phyloP scores from a whole-genome alignment of 1,139 yeast species.

The Suhomyces ambrosiae region DNA sequence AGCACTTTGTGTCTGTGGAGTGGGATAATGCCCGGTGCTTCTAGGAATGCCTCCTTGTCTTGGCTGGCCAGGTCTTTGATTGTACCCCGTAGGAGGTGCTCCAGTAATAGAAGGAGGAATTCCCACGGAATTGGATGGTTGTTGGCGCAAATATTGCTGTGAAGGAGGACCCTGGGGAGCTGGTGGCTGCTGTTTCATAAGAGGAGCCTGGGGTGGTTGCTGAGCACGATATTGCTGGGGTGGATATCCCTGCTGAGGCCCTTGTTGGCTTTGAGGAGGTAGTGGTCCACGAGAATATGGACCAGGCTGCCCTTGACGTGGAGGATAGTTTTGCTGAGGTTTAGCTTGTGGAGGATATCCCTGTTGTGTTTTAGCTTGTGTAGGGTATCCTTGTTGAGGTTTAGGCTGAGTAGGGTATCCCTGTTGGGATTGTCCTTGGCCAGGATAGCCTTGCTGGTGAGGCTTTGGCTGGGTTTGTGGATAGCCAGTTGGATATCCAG shows the following conservation, averaged over 20 bases:
- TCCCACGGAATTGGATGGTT: constrained; percentile 10
- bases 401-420: constrained; percentile 1
- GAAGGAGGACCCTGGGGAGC: constrained; percentile 9
- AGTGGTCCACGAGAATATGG: constrained; percentile 8
- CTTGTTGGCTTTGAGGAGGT: constrained; percentile 1
- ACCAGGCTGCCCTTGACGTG: constrained; percentile 12
- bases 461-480: constrained; percentile 8
- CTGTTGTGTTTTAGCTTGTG: constrained; percentile 12
- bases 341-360: constrained; percentile 3
- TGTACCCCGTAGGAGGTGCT: constrained; percentile 12
- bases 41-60: constrained; percentile 16
- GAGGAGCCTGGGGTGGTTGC: constrained; percentile 14
- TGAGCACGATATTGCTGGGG: constrained; percentile 13
- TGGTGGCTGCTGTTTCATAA: constrained; percentile 13
- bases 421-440: not conserved
- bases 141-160: constrained; percentile 10
- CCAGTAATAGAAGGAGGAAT: constrained; percentile 6
- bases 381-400: constrained; percentile 3
- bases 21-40: constrained; percentile 11
- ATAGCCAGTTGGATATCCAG: too few relatives aligned
- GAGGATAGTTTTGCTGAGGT: constrained; percentile 7
- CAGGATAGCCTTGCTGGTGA: constrained; percentile 3
- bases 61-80: constrained; percentile 16
- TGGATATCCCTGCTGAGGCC: constrained; percentile 6
- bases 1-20: constrained; percentile 10